Base-by-base conservation (phyloP, 306 rosid species). In the Quercus ilex region DNA sequence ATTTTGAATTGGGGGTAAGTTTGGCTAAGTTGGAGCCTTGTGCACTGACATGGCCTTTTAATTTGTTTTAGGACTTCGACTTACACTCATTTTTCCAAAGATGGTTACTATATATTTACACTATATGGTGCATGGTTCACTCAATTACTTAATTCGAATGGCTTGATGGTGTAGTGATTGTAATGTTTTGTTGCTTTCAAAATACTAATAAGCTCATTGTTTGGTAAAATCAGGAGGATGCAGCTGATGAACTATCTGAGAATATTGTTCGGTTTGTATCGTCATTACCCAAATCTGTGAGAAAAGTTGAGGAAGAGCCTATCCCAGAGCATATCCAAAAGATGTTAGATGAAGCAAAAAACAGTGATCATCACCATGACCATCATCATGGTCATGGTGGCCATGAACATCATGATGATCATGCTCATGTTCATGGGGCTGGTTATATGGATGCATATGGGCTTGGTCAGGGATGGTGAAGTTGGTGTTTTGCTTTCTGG, bases 261-360 rank as follows among this genome's bases (percentile, higher is more conserved):
- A 86, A 85, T 56, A 87, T 95, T 81, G 87, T 88, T 71, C 85
- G 76, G 67, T 95, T 95, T 62, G 92, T 95, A 30, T 81, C 86
- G 41, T 91, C 97, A 1, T 82, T 95, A 79, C 99, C 99, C 9
- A 84, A 89, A 72, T 62, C 99, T 46, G 84, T 81, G 72, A 89
- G 91, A 73, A 87, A 88, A 83, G 87, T 83, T 23, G 91, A 81
- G 57, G 85, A 91, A 75, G 96, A 92, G 81, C 17, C 87, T 26
- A 84, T 89, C 53, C 97, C 94, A 2, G 92, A 91, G 55, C 97
- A 89, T 81, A 80, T 90, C 59, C 91, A 91, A 80, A 86, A 87
- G 89, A 76, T 62, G 85, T 31, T 88, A 1, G 90, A 88, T 79
- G 95, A 91, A 79, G 91, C 92, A 21, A 76, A 87, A 85, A 72